A percentile compares a stretch with the other conserved stretches of the same genome.
Evolutionary conservation across 441 rosid species (phyloP).

Genomic region (Pelargonium fulgidum): DNA sequence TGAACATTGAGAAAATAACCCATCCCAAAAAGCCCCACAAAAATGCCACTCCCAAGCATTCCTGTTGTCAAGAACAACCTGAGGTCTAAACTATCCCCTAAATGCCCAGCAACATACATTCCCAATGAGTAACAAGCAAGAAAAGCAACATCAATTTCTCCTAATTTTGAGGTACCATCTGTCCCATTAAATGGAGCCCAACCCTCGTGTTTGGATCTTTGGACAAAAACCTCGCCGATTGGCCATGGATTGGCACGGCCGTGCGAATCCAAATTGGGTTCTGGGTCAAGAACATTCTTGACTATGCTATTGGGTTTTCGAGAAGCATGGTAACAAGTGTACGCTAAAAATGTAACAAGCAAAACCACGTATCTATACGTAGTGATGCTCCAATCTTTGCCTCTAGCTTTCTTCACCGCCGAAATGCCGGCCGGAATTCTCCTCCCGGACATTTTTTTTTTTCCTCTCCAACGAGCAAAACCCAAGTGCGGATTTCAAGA

Average conservation of each 20-base stretch:
- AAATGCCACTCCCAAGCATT: conserved; percentile 86
- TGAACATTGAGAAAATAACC: conserved; percentile 79
- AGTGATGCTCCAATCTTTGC: conserved; percentile 57
- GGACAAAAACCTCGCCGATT: conserved; percentile 22
- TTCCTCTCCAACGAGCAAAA: not conserved
- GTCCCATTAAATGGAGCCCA: conserved; percentile 72
- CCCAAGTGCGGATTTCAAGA: not conserved
- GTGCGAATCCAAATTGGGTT: not conserved
- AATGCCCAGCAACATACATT: conserved; percentile 86
- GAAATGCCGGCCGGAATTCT: conserved; percentile 54
- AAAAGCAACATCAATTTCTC: conserved; percentile 83
- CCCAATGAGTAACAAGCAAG: conserved; percentile 83
- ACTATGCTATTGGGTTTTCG: conserved; percentile 89
- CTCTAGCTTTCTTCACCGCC: conserved; percentile 20
- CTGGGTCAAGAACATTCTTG: conserved; percentile 54
- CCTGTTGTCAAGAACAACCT: conserved; percentile 46
- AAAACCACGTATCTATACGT: conserved; percentile 60
- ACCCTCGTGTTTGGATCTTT: conserved; percentile 31
- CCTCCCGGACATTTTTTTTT: conserved; percentile 36
- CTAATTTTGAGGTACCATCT: conserved; percentile 28
- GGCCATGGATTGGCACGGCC: conserved; percentile 4
- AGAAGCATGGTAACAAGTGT: conserved; percentile 54
- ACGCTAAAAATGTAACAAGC: conserved; percentile 24
- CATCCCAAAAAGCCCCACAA: conserved; percentile 84
- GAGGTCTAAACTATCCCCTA: conserved; percentile 81